Conservation (phyloP, 495 filamentous ascomycete species). For the Aspergillus haitiensis region DNA sequence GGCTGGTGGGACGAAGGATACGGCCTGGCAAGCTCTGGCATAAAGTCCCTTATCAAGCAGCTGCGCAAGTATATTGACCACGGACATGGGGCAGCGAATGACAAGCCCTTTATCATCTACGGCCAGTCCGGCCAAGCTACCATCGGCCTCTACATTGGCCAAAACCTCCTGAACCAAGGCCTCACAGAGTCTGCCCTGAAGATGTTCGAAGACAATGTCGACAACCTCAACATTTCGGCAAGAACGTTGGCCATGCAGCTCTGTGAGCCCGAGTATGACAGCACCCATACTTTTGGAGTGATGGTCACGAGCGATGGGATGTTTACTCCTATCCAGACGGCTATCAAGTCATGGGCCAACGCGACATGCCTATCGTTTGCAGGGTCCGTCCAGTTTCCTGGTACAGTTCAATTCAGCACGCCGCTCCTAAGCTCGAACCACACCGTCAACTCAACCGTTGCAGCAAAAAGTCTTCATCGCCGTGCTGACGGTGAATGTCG, state of each 20-base stretch:
- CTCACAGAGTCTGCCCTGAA: constrained; percentile 26
- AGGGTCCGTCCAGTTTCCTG: constrained; percentile 19
- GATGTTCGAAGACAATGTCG: constrained; percentile 21
- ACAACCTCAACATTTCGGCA: constrained; percentile 18
- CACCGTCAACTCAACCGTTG: not conserved
- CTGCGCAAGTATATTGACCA: constrained; percentile 27
- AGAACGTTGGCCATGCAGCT: constrained; percentile 39
- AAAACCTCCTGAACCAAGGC: constrained; percentile 31
- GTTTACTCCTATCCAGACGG: constrained; percentile 33
- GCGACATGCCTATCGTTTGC: constrained; percentile 33
- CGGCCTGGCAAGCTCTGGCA: constrained; percentile 14
- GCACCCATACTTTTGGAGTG: constrained; percentile 36
- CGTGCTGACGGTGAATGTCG: not conserved
- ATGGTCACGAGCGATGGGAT: constrained; percentile 34
- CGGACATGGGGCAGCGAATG: constrained; percentile 21
- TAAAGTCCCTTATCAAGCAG: constrained; percentile 26
- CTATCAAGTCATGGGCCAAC: constrained; percentile 36
- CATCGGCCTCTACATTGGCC: constrained; percentile 30
- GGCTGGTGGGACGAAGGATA: constrained; percentile 26
- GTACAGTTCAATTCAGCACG: constrained; percentile 11
- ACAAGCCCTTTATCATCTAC: constrained; percentile 23
- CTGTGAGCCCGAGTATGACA: constrained; percentile 28
- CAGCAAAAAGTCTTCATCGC: not conserved
- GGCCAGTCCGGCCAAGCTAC: constrained; percentile 24
- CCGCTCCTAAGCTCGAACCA: not conserved